Evolutionary conservation across 2,329 filamentous ascomycete genomes (phyloP).

Genomic region (Neospermospora avenae): DNA sequence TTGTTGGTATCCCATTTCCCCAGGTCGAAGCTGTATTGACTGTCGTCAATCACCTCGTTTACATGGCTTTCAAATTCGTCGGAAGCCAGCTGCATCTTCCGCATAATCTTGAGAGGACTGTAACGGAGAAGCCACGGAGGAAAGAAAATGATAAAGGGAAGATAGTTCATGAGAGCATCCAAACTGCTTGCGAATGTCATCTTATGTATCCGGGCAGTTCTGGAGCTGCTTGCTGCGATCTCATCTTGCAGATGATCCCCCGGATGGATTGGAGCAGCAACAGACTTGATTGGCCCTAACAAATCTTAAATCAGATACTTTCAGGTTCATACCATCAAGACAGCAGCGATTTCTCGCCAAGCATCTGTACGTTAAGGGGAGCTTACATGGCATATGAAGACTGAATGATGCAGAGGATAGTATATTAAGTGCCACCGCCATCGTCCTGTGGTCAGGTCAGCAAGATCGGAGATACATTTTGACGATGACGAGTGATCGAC

Average conservation of each 20-base stretch:
- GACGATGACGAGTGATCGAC: no score
- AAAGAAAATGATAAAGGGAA: constrained; percentile 11
- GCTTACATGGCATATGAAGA: constrained; percentile 11
- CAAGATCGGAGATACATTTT: no score
- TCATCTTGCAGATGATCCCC: neutral
- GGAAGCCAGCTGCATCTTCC: constrained; percentile 8
- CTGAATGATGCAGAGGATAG: constrained; percentile 49
- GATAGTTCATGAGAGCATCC: constrained; percentile 13
- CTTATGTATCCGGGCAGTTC: neutral
- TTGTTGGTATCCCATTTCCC: neutral
- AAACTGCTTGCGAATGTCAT: constrained; percentile 17
- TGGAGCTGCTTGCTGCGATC: neutral
- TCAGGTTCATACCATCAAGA: neutral
- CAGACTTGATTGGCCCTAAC: constrained; percentile 17
- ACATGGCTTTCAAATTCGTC: constrained; percentile 19
- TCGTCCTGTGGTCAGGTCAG: constrained; percentile 34
- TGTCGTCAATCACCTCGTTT: constrained; percentile 17
- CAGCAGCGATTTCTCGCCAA: no score
- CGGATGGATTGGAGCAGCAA: constrained; percentile 3
- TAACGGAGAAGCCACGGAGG: constrained; percentile 12
- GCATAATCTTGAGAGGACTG: constrained; percentile 5
- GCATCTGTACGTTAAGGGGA: no score
- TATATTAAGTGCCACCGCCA: constrained; percentile 49
- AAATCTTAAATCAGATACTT: neutral
- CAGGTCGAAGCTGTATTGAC: neutral